A percentile compares a stretch with the other conserved stretches of the same genome.
These are phyloP conservation scores for Collybia sp. DNA, from an alignment of 768 basidiomycete genomes.

Conservation along the genomic window DNA sequence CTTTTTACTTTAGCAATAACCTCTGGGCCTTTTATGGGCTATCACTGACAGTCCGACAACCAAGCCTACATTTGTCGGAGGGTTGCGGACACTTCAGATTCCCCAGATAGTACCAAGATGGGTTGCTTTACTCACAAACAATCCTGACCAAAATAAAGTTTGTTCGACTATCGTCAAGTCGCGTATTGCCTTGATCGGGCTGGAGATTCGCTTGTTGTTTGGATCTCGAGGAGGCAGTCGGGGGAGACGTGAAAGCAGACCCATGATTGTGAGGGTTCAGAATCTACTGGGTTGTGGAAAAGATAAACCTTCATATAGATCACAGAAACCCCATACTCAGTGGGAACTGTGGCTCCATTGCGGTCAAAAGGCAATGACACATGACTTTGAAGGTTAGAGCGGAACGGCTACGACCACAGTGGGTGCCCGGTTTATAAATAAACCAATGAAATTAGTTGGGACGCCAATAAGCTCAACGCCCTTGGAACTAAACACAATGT, in stretches of 20 bases:
- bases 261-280: too few relatives aligned
- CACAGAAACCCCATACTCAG: too few relatives aligned
- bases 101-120: background rate
- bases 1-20: background rate
- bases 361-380: too few relatives aligned
- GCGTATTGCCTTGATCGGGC: conserved; percentile 7
- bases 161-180: conserved; percentile 31
- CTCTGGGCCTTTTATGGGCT: background rate
- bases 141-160: conserved; percentile 41
- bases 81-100: background rate
- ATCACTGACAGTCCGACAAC: conserved; percentile 4
- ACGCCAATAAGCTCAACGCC: too few relatives aligned
- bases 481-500: too few relatives aligned
- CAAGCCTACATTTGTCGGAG: conserved; percentile 3
- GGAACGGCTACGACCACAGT: too few relatives aligned
- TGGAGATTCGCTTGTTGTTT: conserved; percentile 1
- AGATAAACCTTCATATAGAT: too few relatives aligned
- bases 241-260: conserved; percentile 1
- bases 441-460: background rate
- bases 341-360: too few relatives aligned
- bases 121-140: conserved; percentile 7
- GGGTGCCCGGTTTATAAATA: too few relatives aligned
- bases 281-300: too few relatives aligned
- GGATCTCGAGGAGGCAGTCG: background rate
- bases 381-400: too few relatives aligned